phyloP scores from a whole-genome alignment of 2,329 filamentous ascomycete species.

The Talaromyces sp. region DNA sequence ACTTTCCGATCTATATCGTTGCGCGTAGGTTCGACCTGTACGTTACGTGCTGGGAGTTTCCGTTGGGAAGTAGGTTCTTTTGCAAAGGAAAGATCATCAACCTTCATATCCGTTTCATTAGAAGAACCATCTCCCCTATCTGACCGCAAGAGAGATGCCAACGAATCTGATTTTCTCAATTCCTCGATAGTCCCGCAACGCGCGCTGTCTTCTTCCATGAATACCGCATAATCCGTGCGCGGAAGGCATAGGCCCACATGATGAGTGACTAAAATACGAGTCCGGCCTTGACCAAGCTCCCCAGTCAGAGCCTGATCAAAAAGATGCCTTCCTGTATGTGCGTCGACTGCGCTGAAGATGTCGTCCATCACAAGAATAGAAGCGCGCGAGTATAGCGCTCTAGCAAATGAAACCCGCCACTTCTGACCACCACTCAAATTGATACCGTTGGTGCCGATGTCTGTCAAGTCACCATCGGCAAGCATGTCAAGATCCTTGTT shows the following conservation, averaged over 20 bases:
- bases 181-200: constrained; percentile 61
- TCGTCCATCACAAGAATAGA: constrained; percentile 74
- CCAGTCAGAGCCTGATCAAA: constrained; percentile 71
- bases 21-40: neutral
- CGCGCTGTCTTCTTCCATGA: constrained; percentile 63
- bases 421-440: constrained; percentile 79
- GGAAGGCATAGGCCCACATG: constrained; percentile 67
- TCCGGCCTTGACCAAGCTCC: constrained; percentile 62
- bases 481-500: constrained; percentile 72
- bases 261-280: constrained; percentile 74
- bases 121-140: constrained; percentile 41
- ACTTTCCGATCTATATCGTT: neutral
- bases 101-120: constrained; percentile 9
- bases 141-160: constrained; percentile 37
- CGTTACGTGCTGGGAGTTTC: neutral
- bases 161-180: constrained; percentile 34
- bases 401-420: constrained; percentile 73
- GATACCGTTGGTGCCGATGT: constrained; percentile 78
- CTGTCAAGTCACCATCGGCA: constrained; percentile 69
- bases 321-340: constrained; percentile 72
- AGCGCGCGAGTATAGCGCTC: constrained; percentile 72
- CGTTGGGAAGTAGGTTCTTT: neutral
- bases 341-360: constrained; percentile 75
- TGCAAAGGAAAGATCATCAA: neutral
- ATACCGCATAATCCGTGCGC: constrained; percentile 66